Percentiles rank a stretch among this genome's conserved stretches.
Conservation (phyloP, 768 basidiomycete genomes). For the Gymnopilus dilepis region DNA sequence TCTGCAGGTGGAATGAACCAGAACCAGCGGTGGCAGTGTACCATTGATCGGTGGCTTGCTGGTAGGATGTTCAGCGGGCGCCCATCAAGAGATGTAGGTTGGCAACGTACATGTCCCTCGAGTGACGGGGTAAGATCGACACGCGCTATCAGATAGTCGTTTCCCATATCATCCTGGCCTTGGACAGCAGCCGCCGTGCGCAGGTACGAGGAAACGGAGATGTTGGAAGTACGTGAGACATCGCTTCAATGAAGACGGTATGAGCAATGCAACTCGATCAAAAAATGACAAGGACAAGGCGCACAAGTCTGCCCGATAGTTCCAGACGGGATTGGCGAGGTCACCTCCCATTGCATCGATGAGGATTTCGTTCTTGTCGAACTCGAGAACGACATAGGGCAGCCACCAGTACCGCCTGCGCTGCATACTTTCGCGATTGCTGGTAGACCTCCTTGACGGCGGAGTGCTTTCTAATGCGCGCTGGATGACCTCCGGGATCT, state of each 20-base stretch:
- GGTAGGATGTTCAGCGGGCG: constrained; percentile 20
- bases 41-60: constrained; percentile 93
- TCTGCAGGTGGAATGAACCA: constrained; percentile 95
- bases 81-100: constrained; percentile 8
- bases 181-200: constrained; percentile 75
- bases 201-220: constrained; percentile 91
- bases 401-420: constrained; percentile 96
- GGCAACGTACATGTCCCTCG: constrained; percentile 73
- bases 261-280: constrained; percentile 4
- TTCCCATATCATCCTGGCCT: constrained; percentile 94
- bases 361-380: constrained; percentile 96
- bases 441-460: constrained; percentile 58
- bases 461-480: constrained; percentile 73
- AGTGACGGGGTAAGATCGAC: constrained; percentile 87
- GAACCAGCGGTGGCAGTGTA: constrained; percentile 81
- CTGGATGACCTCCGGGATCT: constrained; percentile 85
- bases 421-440: constrained; percentile 90
- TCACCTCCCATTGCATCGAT: constrained; percentile 98
- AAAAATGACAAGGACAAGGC: constrained; percentile 36
- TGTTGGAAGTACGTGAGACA: constrained; percentile 91
- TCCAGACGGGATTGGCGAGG: constrained; percentile 88
- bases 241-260: constrained; percentile 58
- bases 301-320: constrained; percentile 94
- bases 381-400: constrained; percentile 96
- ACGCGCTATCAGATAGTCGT: constrained; percentile 93